Percentiles rank a stretch among this genome's conserved stretches.
phyloP scores from a whole-genome alignment of 768 basidiomycete species.

The Tricholoma sp. region DNA sequence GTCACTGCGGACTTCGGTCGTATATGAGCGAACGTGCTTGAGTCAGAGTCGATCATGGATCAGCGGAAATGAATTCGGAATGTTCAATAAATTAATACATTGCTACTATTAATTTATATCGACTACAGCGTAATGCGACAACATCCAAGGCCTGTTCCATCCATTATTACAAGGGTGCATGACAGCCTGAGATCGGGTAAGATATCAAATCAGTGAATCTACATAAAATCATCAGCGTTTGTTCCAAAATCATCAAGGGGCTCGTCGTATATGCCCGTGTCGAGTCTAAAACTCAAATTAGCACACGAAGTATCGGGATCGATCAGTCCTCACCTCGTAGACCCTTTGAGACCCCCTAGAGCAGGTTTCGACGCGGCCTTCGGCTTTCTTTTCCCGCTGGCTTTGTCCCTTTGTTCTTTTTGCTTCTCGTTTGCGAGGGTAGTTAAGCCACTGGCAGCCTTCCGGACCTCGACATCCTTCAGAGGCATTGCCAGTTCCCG shows the following conservation, averaged over 20 bases:
- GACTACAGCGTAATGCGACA: background rate
- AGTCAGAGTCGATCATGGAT: background rate
- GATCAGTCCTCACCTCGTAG: conserved; percentile 45
- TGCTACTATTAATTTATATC: too few species aligned
- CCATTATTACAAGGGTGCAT: too few species aligned
- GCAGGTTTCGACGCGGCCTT: conserved; percentile 68
- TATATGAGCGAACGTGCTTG: background rate
- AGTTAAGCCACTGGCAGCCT: conserved; percentile 78
- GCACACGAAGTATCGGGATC: background rate
- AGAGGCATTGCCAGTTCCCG: conserved; percentile 72
- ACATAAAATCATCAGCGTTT: conserved; percentile 87
- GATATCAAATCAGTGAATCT: conserved; percentile 23
- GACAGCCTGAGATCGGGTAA: too few species aligned
- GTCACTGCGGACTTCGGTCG: background rate
- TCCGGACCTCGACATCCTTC: conserved; percentile 88
- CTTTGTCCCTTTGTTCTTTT: conserved; percentile 81
- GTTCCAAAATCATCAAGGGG: conserved; percentile 84
- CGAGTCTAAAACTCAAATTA: conserved; percentile 46
- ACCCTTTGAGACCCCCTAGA: conserved; percentile 66
- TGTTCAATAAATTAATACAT: background rate
- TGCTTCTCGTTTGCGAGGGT: conserved; percentile 95
- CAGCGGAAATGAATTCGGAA: background rate
- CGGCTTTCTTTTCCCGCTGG: conserved; percentile 86
- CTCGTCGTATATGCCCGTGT: conserved; percentile 82
- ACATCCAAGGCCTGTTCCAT: too few species aligned